Conservation (phyloP, 257 asterid genomes). For the Lycium barbarum region DNA sequence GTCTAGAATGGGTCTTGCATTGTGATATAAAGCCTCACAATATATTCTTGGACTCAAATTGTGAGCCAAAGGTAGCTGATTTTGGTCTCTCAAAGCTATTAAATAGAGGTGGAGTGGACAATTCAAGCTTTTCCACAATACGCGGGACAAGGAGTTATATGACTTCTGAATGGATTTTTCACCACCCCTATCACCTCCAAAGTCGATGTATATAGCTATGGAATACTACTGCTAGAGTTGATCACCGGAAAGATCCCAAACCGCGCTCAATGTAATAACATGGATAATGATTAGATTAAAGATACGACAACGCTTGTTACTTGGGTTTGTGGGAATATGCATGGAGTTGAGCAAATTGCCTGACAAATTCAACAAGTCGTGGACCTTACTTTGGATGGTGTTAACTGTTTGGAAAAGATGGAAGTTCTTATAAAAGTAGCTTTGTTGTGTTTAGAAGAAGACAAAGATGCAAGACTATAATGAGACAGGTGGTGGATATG, state of each 20-base stretch:
- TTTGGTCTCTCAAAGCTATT: conserved; percentile 29
- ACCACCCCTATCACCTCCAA: conserved; percentile 32
- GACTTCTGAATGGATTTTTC: conserved; percentile 32
- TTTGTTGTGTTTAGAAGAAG: conserved; percentile 22
- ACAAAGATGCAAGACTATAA: conserved; percentile 25
- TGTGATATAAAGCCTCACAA: conserved; percentile 35
- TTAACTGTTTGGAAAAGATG: neutral
- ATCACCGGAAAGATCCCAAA: conserved; percentile 27
- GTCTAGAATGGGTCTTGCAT: conserved; percentile 36
- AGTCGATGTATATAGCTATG: conserved; percentile 31
- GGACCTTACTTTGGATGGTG: conserved; percentile 8
- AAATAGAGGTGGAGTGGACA: conserved; percentile 17
- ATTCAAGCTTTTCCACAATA: conserved; percentile 21
- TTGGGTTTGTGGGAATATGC: neutral
- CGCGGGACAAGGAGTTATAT: conserved; percentile 32
- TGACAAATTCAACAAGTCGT: neutral
- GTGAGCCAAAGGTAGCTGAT: conserved; percentile 33
- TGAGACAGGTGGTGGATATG: conserved; percentile 26
- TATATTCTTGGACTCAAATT: conserved; percentile 24
- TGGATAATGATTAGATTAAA: neutral
- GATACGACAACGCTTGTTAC: neutral
- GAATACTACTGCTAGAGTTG: conserved; percentile 23
- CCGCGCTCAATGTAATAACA: neutral
- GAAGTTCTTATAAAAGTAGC: neutral
- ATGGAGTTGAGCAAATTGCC: neutral